Evolutionary conservation across 73 alveolate species (phyloP).

Genomic region (Durusdinium trenchii): DNA sequence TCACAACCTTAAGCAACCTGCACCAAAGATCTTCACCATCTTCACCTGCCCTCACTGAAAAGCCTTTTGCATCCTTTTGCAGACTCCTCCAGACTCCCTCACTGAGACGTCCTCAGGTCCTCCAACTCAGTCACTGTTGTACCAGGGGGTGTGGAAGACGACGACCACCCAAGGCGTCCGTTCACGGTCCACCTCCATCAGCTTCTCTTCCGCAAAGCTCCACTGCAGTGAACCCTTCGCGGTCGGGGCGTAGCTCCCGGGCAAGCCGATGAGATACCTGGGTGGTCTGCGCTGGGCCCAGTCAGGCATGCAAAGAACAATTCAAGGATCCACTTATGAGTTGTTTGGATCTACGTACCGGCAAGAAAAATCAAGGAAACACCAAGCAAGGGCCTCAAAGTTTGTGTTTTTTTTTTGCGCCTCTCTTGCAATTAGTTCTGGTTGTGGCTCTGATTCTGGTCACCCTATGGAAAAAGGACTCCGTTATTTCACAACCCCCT

Average conservation of each 20-base stretch:
- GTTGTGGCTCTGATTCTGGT: too few species aligned
- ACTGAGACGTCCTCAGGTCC: not conserved
- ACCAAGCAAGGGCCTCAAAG: too few species aligned
- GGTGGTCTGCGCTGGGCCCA: not conserved
- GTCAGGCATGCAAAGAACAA: too few species aligned
- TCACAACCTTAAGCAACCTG: not conserved
- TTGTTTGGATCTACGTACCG: too few species aligned
- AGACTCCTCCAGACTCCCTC: not conserved
- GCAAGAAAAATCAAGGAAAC: too few species aligned
- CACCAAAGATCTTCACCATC: not conserved
- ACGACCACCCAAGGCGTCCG: constrained; percentile 75
- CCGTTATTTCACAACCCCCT: too few species aligned
- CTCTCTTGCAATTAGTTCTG: too few species aligned
- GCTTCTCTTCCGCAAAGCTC: constrained; percentile 56
- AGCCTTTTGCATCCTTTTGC: not conserved
- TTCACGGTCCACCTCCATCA: constrained; percentile 38
- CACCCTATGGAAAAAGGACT: too few species aligned
- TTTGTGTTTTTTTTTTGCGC: too few species aligned
- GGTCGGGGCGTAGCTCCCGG: constrained; percentile 64
- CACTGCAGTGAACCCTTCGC: constrained; percentile 39
- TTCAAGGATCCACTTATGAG: too few species aligned
- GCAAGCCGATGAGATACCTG: constrained; percentile 31
- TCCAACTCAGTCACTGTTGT: not conserved
- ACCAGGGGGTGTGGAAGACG: constrained; percentile 85
- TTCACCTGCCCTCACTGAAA: not conserved